These are phyloP conservation scores for Suillus spraguei DNA, from an alignment of 768 basidiomycete genomes.

Conservation along the genomic window DNA sequence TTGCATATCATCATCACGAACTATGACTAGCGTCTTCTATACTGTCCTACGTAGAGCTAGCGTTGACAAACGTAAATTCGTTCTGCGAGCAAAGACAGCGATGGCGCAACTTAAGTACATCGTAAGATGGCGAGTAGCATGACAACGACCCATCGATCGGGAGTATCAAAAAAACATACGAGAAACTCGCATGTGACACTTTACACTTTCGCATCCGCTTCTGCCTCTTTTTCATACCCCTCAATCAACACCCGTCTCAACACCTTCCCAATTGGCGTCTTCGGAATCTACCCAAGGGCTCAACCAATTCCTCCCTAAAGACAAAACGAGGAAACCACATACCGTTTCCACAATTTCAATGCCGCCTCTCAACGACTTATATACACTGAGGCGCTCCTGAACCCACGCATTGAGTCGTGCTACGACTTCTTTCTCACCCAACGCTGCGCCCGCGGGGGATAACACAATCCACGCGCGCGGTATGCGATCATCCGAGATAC, in stretches of 20 bases:
- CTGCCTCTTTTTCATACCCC: slow-evolving; percentile 40
- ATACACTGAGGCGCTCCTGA: slow-evolving; percentile 59
- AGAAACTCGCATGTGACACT: neutral
- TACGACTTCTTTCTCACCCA: slow-evolving; percentile 42
- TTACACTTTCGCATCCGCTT: slow-evolving; percentile 23
- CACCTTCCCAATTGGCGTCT: slow-evolving; percentile 66
- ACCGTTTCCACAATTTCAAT: slow-evolving; percentile 63
- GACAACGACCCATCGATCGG: neutral
- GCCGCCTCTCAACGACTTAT: slow-evolving; percentile 72
- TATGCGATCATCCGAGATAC: slow-evolving; percentile 64
- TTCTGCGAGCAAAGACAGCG: neutral
- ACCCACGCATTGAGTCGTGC: slow-evolving; percentile 57
- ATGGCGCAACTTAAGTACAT: too few relatives aligned
- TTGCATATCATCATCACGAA: too few relatives aligned
- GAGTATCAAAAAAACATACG: neutral
- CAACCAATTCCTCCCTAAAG: slow-evolving; percentile 3
- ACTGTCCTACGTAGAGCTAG: neutral
- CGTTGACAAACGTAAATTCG: neutral
- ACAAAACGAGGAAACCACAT: slow-evolving; percentile 18
- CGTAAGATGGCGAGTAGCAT: neutral
- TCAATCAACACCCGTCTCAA: slow-evolving; percentile 60
- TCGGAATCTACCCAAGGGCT: slow-evolving; percentile 52
- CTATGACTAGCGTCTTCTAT: neutral
- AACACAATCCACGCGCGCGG: slow-evolving; percentile 76
- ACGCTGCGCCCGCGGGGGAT: slow-evolving; percentile 50